Base-by-base conservation (phyloP, 2,329 filamentous ascomycete genomes). In the Aspergillus sp. region DNA sequence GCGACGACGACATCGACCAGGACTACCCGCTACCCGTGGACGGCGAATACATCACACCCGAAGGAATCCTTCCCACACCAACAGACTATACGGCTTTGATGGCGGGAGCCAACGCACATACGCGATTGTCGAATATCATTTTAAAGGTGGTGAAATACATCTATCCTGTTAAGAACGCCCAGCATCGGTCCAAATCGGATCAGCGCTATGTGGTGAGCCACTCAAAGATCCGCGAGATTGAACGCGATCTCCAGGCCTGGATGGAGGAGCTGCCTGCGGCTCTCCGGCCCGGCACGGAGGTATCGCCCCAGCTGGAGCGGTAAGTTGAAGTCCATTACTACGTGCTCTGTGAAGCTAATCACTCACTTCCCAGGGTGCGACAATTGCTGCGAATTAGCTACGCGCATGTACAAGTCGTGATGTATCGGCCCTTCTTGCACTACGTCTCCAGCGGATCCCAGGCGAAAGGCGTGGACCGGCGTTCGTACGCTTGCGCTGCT, bases 211-310 rank as follows among this genome's bases (percentile, higher is more conserved):
- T 81, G 45, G 81, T 87, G 48, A 82, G 82, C 54, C 84, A 86
- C 62, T 81, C 82, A 2, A 81, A 81, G 58, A 86, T 87, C 36
- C 76, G 82, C 19, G 83, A 86, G 58, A 80, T 87, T 50, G 84
- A 87, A 65, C 75, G 79, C 50, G 83, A 86, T 62, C 70, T 87
- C 48, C 82, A 85, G 61, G 69, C 73, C 13, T 87, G 84, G 84
- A 80, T 85, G 71, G 81, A 84, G 49, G 75, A 79, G 52, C 69
- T 99, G 22, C 93, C 92, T 0, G 79, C 85, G 60, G 83, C 85
- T 49, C 84, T 96, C 72, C 86, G 88, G 55, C 91, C 91, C 1
- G 90, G 89, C 55, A 82, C 86, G 0, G 90, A 94, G 47, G 88
- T 86, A 0, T 80, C 86, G 1, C 82, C 86, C 32, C 85, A 92